Evolutionary conservation across 371 early-diverging fungal genomes (phyloP).

Genomic region (Mortierella sp.): DNA sequence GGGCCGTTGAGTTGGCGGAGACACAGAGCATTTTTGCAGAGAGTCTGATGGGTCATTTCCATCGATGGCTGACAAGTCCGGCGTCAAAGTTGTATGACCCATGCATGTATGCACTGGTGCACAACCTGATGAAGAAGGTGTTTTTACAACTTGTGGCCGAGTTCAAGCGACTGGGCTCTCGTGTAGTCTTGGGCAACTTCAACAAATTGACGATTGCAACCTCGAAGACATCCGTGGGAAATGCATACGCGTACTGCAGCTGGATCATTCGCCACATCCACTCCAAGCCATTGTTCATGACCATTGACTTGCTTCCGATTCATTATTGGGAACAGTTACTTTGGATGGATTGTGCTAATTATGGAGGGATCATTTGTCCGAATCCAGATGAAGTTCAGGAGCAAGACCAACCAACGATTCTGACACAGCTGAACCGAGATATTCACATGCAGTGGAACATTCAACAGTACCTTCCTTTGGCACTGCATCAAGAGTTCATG

Average conservation of each 20-base stretch:
- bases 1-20: constrained; percentile 71
- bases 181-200: constrained; percentile 82
- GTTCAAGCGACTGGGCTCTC: constrained; percentile 79
- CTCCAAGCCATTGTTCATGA: constrained; percentile 79
- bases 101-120: constrained; percentile 77
- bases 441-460: constrained; percentile 91
- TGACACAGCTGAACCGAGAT: constrained; percentile 24
- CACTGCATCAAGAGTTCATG: constrained; percentile 75
- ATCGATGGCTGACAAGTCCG: constrained; percentile 89
- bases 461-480: constrained; percentile 83
- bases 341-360: constrained; percentile 95
- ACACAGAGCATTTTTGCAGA: constrained; percentile 71
- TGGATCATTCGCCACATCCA: constrained; percentile 78
- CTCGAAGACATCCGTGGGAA: constrained; percentile 75
- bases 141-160: constrained; percentile 86
- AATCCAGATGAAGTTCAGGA: constrained; percentile 47
- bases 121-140: constrained; percentile 89
- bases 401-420: constrained; percentile 29
- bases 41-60: constrained; percentile 82
- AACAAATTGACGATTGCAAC: constrained; percentile 85
- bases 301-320: constrained; percentile 69
- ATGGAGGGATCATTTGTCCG: constrained; percentile 74
- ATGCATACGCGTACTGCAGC: constrained; percentile 76
- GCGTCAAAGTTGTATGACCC: constrained; percentile 87
- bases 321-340: constrained; percentile 84